Evolutionary conservation across 495 filamentous ascomycete species (phyloP), one percentile per base, ranked within the genome.

Genomic region (Annulohypoxylon maeteangense): DNA sequence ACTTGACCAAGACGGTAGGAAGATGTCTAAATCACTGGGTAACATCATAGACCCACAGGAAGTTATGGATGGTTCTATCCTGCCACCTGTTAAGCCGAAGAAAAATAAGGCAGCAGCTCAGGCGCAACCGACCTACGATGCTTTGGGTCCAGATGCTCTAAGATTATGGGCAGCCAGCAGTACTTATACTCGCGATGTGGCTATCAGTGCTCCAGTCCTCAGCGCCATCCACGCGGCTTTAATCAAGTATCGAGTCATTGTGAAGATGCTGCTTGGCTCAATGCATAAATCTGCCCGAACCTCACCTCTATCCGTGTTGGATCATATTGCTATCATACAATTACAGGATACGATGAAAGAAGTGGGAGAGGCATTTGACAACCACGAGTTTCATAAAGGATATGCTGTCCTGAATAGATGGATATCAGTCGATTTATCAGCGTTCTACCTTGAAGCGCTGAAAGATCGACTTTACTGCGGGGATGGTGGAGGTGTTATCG

Each of bases 21-120:
- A 99, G 77, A 99, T 99, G 95, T 97, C 93, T 78, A 99, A 99
- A 78, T 97, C 93, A 1, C 82, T 97, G 14, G 95, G 96, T n/a
- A 98, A 99, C 75, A 86, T 91, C 47, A 88, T 98, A 60, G 84
- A 87, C 0, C 94, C 95, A 0, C 85, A 89, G 50, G 81, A 96
- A 66, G 93, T 99, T 71, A 94, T 97, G 81, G 87, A 91, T 42
- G 95, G 93, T 34, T 80, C 89, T 7, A 82, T 96, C 3, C 48
- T 85, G 7, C 82, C 81, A 0, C 79, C 81, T 3, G 58, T 83
- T 22, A 87, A 77, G 44, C 74, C 8, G 76, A 86, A 77, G 80
- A 81, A 77, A 71, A 81, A 64, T 45, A 69, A 65, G 1, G 20
- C 61, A 40, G 68, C 54, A 11, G 58, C 62, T 12, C 72, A 72